Evolutionary conservation across 2,329 filamentous ascomycete species (phyloP), one percentile per base, ranked within the genome.

Genomic region (Talaromyces verruculosus): DNA sequence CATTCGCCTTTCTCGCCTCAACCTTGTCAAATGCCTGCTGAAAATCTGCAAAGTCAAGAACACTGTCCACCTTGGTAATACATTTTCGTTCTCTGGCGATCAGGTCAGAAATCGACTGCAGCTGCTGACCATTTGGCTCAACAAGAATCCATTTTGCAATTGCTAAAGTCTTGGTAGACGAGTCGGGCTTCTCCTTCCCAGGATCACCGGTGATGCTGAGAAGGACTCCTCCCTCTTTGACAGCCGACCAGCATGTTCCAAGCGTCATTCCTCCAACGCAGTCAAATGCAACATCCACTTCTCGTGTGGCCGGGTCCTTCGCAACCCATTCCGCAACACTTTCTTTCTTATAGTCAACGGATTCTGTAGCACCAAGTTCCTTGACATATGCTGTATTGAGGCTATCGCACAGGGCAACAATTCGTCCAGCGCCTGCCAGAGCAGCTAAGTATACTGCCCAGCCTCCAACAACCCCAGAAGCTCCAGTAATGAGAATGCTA

Each of bases 1-100:
- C 61, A 57, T 57, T 55, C 3, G 61, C 49, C 15, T 63, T 63
- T 45, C 28, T 55, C 17, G 33, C 37, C 61, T 63, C 61, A 45
- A 63, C 49, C 35, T 63, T 63, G 49, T 63, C 61, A 35, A 63
- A 63, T 19, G 61, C 61, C n/a, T 63, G 35, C 37, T 63, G 61
- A 45, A 63, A 63, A 57, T 63, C 37, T 11, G 22, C 33, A 63
- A 63, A 57, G 49, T 63, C 61, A 15, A 63, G 35, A 15, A 63
- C 49, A 57, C 61, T 57, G 13, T 63, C 61, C 35, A 63, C 49
- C 37, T 57, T 63, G 25, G 61, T 57, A 28, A 63, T 17, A 6
- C 61, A 63, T 22, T 35, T 63, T 35, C 49, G 8, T 57, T 30
- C 37, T 45, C n/a, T 63, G 35, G 61, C 22, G 17, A 57, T 63